Evolutionary conservation across 306 rosid species (phyloP), one percentile per base, ranked within the genome.

Genomic region (Dalbergia cultrata): DNA sequence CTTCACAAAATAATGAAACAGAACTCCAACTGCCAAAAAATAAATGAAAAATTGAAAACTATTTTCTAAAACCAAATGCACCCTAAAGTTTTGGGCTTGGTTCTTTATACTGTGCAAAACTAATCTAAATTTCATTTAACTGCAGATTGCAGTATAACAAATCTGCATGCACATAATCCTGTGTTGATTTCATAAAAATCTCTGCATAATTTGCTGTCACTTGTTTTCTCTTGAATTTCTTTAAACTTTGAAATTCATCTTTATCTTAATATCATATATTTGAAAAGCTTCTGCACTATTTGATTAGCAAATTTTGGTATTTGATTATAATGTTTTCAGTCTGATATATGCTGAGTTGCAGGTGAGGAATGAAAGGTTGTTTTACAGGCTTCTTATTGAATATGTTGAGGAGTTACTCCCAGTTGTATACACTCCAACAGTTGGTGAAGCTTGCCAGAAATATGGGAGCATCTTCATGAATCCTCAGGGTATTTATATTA

Each of bases 381-480:
- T 95, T 83, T 95, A 95, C 83, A 93, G 81, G 81, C 85, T 95
- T 81, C 92, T 95, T 43, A 83, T 93, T 62, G 91, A 91, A 9
- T 86, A 95, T 86, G 94, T 95, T 59, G 99, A 95, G 92, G 99
- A 95, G 88, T 85, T 93, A 79, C 97, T 95, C 19, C 99, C 99
- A 16, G 85, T 95, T 83, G 98, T 95, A 35, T 95, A 95, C 82
- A 95, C 99, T 43, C 99, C 99, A 69, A 93, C 98, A 1, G 99
- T 95, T 14, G 99, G 99, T 72, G 99, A 95, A 86, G 99, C 99
- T 78, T 95, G 99, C 86, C 99, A 95, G 88, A 90, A 95, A 84
- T 95, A 95, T 79, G 99, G 99, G 39, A 88, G 92, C 87, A 95
- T 95, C 80, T 93, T 86, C 82, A 80, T 82, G 85, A 86, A 70